These are phyloP conservation scores for Chaetomiaceae sp. DNA, from an alignment of 2,329 filamentous ascomycete genomes.

Conservation along the genomic window DNA sequence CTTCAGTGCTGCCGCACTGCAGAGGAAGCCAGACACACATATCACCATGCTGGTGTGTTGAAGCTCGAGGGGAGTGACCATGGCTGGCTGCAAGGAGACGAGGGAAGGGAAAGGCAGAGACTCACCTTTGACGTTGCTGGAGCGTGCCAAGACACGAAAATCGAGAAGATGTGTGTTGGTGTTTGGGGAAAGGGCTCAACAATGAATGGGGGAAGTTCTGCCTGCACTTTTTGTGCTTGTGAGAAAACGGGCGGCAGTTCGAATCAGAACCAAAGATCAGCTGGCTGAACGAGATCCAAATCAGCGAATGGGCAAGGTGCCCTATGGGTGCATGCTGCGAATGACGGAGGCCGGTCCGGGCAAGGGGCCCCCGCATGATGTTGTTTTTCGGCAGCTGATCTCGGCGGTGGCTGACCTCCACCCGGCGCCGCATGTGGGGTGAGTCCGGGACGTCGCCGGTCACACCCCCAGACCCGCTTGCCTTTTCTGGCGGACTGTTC, in stretches of 20 bases:
- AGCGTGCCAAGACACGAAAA: too few relatives aligned
- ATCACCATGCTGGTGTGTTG: too few relatives aligned
- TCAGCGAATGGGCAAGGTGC: neutral
- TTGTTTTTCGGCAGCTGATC: constrained; percentile 4
- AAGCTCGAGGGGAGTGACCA: too few relatives aligned
- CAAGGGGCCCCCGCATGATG: neutral
- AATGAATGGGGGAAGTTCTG: neutral
- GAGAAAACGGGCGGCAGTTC: neutral
- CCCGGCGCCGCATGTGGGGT: neutral
- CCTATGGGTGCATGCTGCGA: neutral
- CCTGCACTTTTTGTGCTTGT: neutral
- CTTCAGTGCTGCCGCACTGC: neutral
- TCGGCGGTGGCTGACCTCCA: neutral
- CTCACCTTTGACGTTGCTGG: constrained; percentile 2
- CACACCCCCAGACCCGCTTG: neutral
- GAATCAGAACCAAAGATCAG: neutral
- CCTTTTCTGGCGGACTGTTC: neutral
- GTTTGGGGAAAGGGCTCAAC: neutral
- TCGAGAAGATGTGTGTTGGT: neutral
- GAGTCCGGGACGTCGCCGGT: neutral
- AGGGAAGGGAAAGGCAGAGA: neutral
- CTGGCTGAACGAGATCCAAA: neutral
- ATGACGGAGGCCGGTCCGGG: neutral
- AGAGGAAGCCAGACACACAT: too few relatives aligned
- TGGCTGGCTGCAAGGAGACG: neutral